These are phyloP conservation scores for Saccharum hybrid DNA, from an alignment of 202 grass and related monocot species.

Conservation along the genomic window DNA sequence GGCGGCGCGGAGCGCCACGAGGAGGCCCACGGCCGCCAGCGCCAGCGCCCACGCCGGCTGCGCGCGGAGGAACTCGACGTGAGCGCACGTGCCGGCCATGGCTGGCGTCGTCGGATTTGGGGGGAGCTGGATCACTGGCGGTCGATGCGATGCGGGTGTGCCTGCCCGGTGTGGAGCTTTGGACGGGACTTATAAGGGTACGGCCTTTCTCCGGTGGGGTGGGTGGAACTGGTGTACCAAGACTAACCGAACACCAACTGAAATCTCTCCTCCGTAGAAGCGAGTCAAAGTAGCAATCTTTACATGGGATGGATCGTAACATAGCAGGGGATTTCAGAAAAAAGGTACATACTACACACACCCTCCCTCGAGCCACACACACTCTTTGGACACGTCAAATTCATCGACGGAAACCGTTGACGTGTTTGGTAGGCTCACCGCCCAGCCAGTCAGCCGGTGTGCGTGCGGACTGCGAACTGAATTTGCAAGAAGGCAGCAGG, in stretches of 20 bases:
- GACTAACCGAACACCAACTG: constrained; percentile 20
- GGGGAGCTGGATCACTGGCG: neutral
- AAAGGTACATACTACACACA: no score
- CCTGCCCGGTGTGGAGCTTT: no score
- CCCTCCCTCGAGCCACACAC: constrained; percentile 21
- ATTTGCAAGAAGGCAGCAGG: no score
- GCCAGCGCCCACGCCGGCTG: constrained; percentile 72
- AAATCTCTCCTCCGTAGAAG: neutral
- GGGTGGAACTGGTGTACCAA: constrained; percentile 54
- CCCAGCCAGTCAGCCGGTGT: neutral
- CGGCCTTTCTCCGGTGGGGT: neutral
- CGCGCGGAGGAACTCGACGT: constrained; percentile 77
- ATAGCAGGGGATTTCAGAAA: no score
- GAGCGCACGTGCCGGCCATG: constrained; percentile 68
- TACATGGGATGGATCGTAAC: neutral
- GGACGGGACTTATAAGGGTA: neutral
- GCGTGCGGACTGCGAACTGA: neutral
- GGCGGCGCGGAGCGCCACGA: constrained; percentile 49
- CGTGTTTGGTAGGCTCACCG: neutral
- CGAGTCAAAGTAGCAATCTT: constrained; percentile 21
- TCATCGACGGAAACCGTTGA: neutral
- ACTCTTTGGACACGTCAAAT: constrained; percentile 19
- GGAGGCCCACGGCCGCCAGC: constrained; percentile 56
- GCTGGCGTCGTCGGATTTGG: neutral
- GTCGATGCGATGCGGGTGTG: neutral